These are phyloP conservation scores for Yarrowia porcina DNA, from an alignment of 805 yeast species.

Conservation along the genomic window DNA sequence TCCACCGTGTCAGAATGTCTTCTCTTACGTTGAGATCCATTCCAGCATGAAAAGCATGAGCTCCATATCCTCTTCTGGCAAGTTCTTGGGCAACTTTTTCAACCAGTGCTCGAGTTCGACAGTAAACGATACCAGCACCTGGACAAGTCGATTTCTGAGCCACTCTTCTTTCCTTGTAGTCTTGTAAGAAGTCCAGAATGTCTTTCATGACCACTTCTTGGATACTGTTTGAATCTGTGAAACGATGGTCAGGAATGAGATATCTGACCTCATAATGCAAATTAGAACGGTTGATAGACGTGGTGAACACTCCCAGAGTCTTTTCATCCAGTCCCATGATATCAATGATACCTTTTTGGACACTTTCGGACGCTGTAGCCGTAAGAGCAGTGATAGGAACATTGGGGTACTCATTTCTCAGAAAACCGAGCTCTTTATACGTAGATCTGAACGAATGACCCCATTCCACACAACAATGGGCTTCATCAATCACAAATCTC, in stretches of 20 bases:
- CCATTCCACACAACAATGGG: constrained; percentile 97
- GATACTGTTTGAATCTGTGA: constrained; percentile 22
- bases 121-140: constrained; percentile 78
- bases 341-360: constrained; percentile 54
- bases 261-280: constrained; percentile 64
- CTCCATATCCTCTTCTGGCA: constrained; percentile 54
- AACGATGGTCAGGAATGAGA: constrained; percentile 27
- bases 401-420: constrained; percentile 67
- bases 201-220: constrained; percentile 30
- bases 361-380: constrained; percentile 74
- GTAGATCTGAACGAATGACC: constrained; percentile 97
- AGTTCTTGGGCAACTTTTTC: constrained; percentile 71
- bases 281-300: constrained; percentile 86
- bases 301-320: constrained; percentile 63
- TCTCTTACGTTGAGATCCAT: constrained; percentile 75
- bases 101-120: constrained; percentile 84
- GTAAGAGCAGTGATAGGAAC: constrained; percentile 92
- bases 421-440: constrained; percentile 71
- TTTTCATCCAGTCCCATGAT: constrained; percentile 63
- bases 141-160: constrained; percentile 41
- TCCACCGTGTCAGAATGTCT: constrained; percentile 76
- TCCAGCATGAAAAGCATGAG: constrained; percentile 76
- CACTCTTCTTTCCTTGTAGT: constrained; percentile 29
- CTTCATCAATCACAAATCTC: constrained; percentile 89
- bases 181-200: constrained; percentile 30